A percentile compares a stretch with the other conserved stretches of the same genome.
These are phyloP conservation scores for Mallotus nudiflorus DNA, from an alignment of 345 rosid species.

Conservation along the genomic window DNA sequence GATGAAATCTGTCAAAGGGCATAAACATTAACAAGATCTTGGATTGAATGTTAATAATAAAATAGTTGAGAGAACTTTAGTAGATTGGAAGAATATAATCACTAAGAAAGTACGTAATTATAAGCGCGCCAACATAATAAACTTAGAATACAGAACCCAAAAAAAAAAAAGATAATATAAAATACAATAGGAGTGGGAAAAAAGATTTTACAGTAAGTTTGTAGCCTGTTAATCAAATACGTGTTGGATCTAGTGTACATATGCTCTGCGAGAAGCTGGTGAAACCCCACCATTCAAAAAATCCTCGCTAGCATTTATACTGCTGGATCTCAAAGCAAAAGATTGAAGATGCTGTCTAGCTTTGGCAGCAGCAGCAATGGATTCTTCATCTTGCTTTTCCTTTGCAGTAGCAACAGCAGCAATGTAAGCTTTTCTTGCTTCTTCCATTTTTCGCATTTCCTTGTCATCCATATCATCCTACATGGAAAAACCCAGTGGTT, in stretches of 20 bases:
- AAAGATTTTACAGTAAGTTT: neutral
- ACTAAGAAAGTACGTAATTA: neutral
- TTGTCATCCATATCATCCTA: slow-evolving; percentile 60
- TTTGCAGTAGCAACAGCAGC: slow-evolving; percentile 67
- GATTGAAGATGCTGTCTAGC: slow-evolving; percentile 73
- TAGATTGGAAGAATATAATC: neutral
- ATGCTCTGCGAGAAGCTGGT: neutral
- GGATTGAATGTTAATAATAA: too few species aligned
- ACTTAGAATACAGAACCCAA: too few species aligned
- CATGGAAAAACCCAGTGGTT: too few species aligned
- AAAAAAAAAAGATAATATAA: neutral
- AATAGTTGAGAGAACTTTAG: neutral
- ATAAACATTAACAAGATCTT: too few species aligned
- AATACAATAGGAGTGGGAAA: neutral
- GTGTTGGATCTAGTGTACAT: slow-evolving; percentile 1
- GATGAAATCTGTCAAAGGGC: too few species aligned
- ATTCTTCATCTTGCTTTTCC: slow-evolving; percentile 82
- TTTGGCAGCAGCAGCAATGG: slow-evolving; percentile 66
- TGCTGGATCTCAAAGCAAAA: slow-evolving; percentile 45
- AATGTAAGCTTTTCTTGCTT: slow-evolving; percentile 70
- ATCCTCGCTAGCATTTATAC: neutral
- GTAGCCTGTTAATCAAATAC: neutral
- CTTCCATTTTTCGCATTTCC: slow-evolving; percentile 70
- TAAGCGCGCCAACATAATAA: too few species aligned
- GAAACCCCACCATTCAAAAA: slow-evolving; percentile 3